A percentile compares a stretch with the other conserved stretches of the same genome.
Evolutionary conservation across 352 stramenopile species (phyloP).

Genomic region (Halophytophthora polymorphica): DNA sequence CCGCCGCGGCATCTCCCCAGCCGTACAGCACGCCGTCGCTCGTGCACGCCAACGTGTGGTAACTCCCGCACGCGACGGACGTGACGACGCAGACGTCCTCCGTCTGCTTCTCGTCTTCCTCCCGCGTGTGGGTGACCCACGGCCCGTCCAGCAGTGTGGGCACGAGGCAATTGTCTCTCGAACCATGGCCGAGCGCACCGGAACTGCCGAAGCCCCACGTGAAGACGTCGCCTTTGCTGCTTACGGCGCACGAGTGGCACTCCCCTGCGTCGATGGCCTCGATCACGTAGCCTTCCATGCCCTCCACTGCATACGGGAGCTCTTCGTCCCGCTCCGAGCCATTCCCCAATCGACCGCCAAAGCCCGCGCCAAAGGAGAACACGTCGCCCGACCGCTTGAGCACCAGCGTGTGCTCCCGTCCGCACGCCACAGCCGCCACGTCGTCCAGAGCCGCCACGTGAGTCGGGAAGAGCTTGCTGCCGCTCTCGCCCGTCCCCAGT

Average conservation of each 20-base stretch:
- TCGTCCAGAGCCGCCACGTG: slow-evolving; percentile 50
- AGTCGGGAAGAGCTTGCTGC: slow-evolving; percentile 53
- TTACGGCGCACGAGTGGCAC: slow-evolving; percentile 77
- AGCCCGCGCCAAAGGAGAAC: slow-evolving; percentile 74
- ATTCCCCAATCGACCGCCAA: slow-evolving; percentile 73
- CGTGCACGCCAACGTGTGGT: slow-evolving; percentile 66
- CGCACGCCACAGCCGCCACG: slow-evolving; percentile 62
- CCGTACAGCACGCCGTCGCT: slow-evolving; percentile 57
- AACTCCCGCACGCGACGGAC: slow-evolving; percentile 64
- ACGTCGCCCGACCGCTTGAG: slow-evolving; percentile 51
- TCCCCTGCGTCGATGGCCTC: slow-evolving; percentile 66
- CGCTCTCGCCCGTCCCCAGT: slow-evolving; percentile 74
- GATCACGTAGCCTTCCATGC: slow-evolving; percentile 37
- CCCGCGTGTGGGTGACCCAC: slow-evolving; percentile 18
- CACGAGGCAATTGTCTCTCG: slow-evolving; percentile 50
- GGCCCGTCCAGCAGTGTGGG: slow-evolving; percentile 37
- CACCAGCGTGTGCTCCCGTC: slow-evolving; percentile 77
- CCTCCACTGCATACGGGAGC: slow-evolving; percentile 34
- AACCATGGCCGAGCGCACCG: slow-evolving; percentile 66
- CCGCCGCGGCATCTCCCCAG: slow-evolving; percentile 73
- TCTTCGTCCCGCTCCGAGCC: slow-evolving; percentile 61
- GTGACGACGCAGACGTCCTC: slow-evolving; percentile 12
- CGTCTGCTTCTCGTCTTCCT: slow-evolving; percentile 7
- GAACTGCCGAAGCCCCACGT: slow-evolving; percentile 87
- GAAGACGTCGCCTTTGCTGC: slow-evolving; percentile 60